These are phyloP conservation scores for Elaeis guineensis DNA, from an alignment of 176 grass and related monocot genomes.

Conservation along the genomic window DNA sequence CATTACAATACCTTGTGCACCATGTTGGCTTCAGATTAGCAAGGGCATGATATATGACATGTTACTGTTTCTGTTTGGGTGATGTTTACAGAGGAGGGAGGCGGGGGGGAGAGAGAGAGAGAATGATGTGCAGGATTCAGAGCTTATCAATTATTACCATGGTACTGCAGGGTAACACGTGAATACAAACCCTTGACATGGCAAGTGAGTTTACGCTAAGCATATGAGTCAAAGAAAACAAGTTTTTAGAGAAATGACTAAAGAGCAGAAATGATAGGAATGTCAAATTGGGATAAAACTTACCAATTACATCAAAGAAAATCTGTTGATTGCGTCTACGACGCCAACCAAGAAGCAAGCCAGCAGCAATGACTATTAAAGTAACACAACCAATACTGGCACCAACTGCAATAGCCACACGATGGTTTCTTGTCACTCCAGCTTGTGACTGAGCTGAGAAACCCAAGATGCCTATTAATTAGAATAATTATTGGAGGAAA, in stretches of 20 bases:
- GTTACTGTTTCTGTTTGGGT: too few species aligned
- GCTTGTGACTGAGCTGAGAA: slow-evolving; percentile 56
- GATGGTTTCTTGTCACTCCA: slow-evolving; percentile 36
- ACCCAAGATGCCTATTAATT: slow-evolving; percentile 15
- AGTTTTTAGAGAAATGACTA: background rate
- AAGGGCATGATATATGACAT: too few species aligned
- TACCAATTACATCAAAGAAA: slow-evolving; percentile 74
- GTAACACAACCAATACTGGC: slow-evolving; percentile 6
- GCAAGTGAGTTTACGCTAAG: too few species aligned
- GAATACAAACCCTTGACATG: too few species aligned
- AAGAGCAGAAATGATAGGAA: background rate
- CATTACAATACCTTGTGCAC: too few species aligned
- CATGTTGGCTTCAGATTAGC: too few species aligned
- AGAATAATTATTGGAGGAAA: background rate
- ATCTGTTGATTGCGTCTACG: slow-evolving; percentile 54
- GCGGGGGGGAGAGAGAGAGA: too few species aligned
- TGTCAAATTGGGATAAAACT: slow-evolving; percentile 3
- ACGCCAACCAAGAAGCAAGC: slow-evolving; percentile 19
- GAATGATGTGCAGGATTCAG: too few species aligned
- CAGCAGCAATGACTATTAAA: slow-evolving; percentile 10
- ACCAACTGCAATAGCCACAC: slow-evolving; percentile 30
- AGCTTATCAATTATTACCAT: too few species aligned
- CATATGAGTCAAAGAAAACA: too few species aligned
- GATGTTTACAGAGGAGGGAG: too few species aligned
- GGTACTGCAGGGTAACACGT: too few species aligned